Evolutionary conservation across 306 rosid species (phyloP).

Genomic region (Echinosophora koreensis): DNA sequence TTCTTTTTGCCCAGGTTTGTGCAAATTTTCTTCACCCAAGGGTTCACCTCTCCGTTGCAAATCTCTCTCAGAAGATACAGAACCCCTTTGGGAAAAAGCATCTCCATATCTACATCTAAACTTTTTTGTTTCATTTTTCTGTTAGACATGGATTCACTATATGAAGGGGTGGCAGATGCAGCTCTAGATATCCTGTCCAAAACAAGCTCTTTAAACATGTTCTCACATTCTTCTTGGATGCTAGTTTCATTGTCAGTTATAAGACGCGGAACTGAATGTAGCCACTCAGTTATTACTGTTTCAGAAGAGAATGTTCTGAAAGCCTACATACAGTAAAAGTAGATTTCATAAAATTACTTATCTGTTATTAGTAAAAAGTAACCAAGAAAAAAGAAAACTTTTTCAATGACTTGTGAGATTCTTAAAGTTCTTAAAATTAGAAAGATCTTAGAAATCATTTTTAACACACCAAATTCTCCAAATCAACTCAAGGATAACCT

Average conservation of each 20-base stretch:
- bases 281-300: conserved; percentile 84
- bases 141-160: conserved; percentile 21
- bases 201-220: conserved; percentile 84
- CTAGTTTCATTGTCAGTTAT: conserved; percentile 86
- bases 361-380: conserved; percentile 22
- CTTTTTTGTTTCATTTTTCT: conserved; percentile 45
- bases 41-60: conserved; percentile 79
- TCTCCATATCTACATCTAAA: conserved; percentile 59
- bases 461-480: conserved; percentile 11
- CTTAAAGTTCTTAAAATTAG: background rate
- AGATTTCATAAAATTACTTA: conserved; percentile 30
- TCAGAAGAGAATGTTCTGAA: conserved; percentile 73
- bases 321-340: conserved; percentile 61
- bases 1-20: conserved; percentile 85
- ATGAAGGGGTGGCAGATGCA: conserved; percentile 52
- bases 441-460: conserved; percentile 4
- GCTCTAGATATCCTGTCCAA: conserved; percentile 74
- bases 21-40: conserved; percentile 96
- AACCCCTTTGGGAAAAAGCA: conserved; percentile 60
- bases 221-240: conserved; percentile 95
- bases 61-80: conserved; percentile 71
- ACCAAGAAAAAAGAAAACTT: background rate
- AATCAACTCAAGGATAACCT: conserved; percentile 25
- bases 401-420: conserved; percentile 4
- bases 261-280: conserved; percentile 86